Base-by-base conservation (phyloP, 768 basidiomycete genomes). In the Boletus sp. region DNA sequence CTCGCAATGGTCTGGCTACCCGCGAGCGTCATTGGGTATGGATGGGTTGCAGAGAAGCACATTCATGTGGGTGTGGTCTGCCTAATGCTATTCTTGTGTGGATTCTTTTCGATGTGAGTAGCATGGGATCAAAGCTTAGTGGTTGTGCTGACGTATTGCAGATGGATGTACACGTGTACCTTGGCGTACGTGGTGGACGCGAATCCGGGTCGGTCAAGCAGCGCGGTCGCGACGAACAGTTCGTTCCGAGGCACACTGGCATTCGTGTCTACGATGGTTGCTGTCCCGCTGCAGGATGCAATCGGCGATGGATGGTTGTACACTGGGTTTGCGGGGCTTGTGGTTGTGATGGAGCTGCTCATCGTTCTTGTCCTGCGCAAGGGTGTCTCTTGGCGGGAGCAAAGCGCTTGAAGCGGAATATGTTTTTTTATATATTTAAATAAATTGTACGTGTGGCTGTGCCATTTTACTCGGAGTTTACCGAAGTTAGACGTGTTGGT, bases 131-230 rank as follows among this genome's bases (percentile, higher is more conserved):
- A 23, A 30, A 29, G 10, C 15, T 45, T 48, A 21, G 25, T 48
- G 30, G 19, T 21, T 25, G 23, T 50, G 37, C 54, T 54, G 50
- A 54, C 33, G 38, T 39, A 27, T 51, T 53, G 3, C 55, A 83
- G 80, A 61, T 77, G 77, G 70, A 82, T 85, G 45, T 87, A 88
- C 64, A 72, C 83, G 15, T 83, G 83, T 47, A 86, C 88, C 0
- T 71, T 95, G 30, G 87, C 93, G 0, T 95, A 93, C 62, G 77
- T 94, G 33, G 90, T 94, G 15, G 93, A 97, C 61, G 83, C 90
- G 5, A 97, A 95, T 66, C 75, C 77, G 7, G 93, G 93, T 9
- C 80, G 88, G 29, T 89, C 89, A 2, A 83, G 87, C 5, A 82
- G 82, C 3, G 90, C 88, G 1, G 81, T 83, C 7, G 90, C 92